A percentile compares a stretch with the other conserved stretches of the same genome.
phyloP scores from a whole-genome alignment of 352 stramenopile genomes.

The Phytophthora lateralis region DNA sequence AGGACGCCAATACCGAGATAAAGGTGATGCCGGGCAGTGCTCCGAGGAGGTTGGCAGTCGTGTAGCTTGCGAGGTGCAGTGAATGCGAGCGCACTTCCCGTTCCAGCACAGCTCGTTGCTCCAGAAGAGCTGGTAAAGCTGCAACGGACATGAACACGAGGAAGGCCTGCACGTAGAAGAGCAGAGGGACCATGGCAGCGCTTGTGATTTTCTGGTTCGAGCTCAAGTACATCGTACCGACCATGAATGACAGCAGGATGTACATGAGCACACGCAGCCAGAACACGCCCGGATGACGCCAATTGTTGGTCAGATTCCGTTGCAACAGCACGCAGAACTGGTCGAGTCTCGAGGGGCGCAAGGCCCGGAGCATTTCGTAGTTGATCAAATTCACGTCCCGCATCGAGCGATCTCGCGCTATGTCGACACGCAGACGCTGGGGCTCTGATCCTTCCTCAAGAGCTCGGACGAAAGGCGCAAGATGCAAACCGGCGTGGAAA shows the following conservation, averaged over 20 bases:
- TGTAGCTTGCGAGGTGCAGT: slow-evolving; percentile 78
- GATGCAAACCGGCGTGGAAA: slow-evolving; percentile 40
- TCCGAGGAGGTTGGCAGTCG: slow-evolving; percentile 73
- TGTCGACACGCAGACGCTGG: slow-evolving; percentile 35
- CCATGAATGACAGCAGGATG: slow-evolving; percentile 68
- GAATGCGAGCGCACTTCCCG: slow-evolving; percentile 66
- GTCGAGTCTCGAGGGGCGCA: slow-evolving; percentile 43
- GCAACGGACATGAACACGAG: slow-evolving; percentile 93
- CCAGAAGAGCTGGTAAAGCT: slow-evolving; percentile 82
- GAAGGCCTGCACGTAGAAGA: slow-evolving; percentile 92
- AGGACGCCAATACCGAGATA: slow-evolving; percentile 61
- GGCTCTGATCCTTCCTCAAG: slow-evolving; percentile 37
- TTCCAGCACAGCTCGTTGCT: slow-evolving; percentile 84
- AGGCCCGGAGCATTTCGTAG: slow-evolving; percentile 41
- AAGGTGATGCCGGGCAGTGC: slow-evolving; percentile 67
- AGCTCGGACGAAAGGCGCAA: slow-evolving; percentile 39
- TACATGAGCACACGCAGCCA: slow-evolving; percentile 85
- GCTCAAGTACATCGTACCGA: slow-evolving; percentile 75
- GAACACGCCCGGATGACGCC: slow-evolving; percentile 73
- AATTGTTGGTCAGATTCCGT: slow-evolving; percentile 64
- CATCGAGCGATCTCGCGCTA: slow-evolving; percentile 39
- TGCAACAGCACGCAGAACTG: slow-evolving; percentile 65
- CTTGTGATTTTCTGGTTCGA: slow-evolving; percentile 46
- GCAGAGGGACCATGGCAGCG: slow-evolving; percentile 54
- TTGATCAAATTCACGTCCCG: slow-evolving; percentile 29